phyloP scores from a whole-genome alignment of 305 asterid species.

The Fraxinus greggii region DNA sequence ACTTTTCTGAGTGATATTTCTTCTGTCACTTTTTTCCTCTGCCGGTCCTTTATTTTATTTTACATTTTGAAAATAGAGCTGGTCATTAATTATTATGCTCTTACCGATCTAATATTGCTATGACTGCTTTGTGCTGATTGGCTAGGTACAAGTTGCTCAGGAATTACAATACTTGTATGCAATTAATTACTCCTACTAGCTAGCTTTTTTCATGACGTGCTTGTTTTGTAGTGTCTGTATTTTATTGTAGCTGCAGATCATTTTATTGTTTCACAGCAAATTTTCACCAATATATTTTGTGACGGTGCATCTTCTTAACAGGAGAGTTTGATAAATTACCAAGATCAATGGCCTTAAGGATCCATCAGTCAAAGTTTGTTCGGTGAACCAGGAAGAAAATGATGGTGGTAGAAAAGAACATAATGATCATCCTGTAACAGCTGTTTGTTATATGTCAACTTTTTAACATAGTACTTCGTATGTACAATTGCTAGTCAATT shows the following conservation, averaged over 20 bases:
- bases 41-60: background rate
- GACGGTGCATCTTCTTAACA: conserved; percentile 29
- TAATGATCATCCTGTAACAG: background rate
- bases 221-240: background rate
- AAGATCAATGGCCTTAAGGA: conserved; percentile 25
- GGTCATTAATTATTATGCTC: background rate
- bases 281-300: background rate
- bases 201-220: background rate
- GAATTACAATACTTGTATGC: background rate
- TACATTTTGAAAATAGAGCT: background rate
- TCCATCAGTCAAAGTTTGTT: conserved; percentile 11
- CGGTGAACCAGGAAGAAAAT: conserved; percentile 10
- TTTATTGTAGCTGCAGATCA: background rate
- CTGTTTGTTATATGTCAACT: background rate
- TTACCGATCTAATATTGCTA: background rate
- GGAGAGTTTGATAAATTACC: conserved; percentile 51
- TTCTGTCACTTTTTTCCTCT: background rate
- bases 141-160: background rate
- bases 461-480: conserved; percentile 28
- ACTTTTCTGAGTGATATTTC: background rate
- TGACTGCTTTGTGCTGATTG: background rate
- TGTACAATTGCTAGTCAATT: conserved; percentile 44
- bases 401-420: conserved; percentile 16
- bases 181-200: background rate
- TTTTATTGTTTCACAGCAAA: conserved; percentile 1